Evolutionary conservation across 331 rosid species (phyloP).

Genomic region (Phaseolus coccineus): DNA sequence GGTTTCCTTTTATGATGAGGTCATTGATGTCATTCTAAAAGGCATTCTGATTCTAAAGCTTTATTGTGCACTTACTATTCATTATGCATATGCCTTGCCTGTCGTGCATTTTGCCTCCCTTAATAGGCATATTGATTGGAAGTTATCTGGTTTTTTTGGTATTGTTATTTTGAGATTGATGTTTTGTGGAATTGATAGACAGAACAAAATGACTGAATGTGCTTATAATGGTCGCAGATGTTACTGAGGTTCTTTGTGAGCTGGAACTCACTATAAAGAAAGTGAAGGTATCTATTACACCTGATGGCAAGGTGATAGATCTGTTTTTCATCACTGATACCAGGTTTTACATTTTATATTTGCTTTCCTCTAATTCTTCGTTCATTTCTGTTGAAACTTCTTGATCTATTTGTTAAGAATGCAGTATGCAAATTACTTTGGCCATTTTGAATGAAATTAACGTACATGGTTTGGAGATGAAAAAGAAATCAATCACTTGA

Average conservation of each 20-base stretch:
- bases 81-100: background rate
- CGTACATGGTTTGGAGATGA: background rate
- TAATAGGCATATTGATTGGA: background rate
- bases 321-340: conserved; percentile 88
- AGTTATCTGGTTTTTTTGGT: conserved; percentile 3
- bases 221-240: conserved; percentile 63
- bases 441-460: background rate
- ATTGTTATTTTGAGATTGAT: conserved; percentile 17
- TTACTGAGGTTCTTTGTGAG: conserved; percentile 84
- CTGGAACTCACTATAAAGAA: conserved; percentile 82
- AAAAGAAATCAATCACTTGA: background rate
- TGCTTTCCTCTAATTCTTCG: conserved; percentile 11
- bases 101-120: background rate
- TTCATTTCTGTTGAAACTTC: conserved; percentile 22
- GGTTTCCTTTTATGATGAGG: conserved; percentile 1
- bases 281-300: conserved; percentile 97
- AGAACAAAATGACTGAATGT: conserved; percentile 12
- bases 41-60: background rate
- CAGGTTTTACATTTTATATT: conserved; percentile 63
- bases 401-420: background rate
- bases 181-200: conserved; percentile 33
- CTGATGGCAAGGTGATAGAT: conserved; percentile 95
- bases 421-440: background rate
- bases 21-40: conserved; percentile 1
- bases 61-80: background rate